Conservation (phyloP, 2,329 filamentous ascomycete genomes). For the Ceratocystiopsis sp. region DNA sequence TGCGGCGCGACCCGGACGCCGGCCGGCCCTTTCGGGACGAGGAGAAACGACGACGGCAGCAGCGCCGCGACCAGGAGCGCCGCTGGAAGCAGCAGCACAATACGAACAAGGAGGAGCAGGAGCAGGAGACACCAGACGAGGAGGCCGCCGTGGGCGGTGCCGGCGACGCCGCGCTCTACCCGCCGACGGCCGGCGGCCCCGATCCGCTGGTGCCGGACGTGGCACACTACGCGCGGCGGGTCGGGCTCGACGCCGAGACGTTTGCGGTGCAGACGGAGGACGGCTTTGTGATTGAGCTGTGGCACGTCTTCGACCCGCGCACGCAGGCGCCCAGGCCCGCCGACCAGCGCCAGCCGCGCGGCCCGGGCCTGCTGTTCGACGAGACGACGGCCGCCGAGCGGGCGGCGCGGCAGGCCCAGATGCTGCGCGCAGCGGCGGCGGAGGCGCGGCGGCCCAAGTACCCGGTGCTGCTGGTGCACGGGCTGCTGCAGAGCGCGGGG, state of each 20-base stretch:
- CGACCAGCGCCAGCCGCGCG: conserved; percentile 33
- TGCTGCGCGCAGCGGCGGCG: conserved; percentile 13
- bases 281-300: conserved; percentile 75
- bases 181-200: conserved; percentile 61
- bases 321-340: conserved; percentile 42
- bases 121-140: conserved; percentile 12
- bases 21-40: conserved; percentile 55
- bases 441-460: conserved; percentile 43
- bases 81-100: conserved; percentile 38
- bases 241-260: conserved; percentile 71
- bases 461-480: conserved; percentile 75
- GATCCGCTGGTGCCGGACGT: conserved; percentile 68
- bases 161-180: conserved; percentile 28
- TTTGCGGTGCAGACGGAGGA: conserved; percentile 85
- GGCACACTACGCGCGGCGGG: conserved; percentile 69
- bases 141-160: conserved; percentile 6
- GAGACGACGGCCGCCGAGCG: conserved; percentile 14
- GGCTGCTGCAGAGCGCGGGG: conserved; percentile 71
- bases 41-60: conserved; percentile 42
- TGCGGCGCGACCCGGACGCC: conserved; percentile 40
- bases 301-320: conserved; percentile 75
- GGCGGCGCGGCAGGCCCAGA: conserved; percentile 1
- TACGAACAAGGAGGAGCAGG: conserved; percentile 8
- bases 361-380: conserved; percentile 44
- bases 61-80: conserved; percentile 38